Base-by-base conservation (phyloP, 148 eudicot genomes). In the Heliosperma pusillum region DNA sequence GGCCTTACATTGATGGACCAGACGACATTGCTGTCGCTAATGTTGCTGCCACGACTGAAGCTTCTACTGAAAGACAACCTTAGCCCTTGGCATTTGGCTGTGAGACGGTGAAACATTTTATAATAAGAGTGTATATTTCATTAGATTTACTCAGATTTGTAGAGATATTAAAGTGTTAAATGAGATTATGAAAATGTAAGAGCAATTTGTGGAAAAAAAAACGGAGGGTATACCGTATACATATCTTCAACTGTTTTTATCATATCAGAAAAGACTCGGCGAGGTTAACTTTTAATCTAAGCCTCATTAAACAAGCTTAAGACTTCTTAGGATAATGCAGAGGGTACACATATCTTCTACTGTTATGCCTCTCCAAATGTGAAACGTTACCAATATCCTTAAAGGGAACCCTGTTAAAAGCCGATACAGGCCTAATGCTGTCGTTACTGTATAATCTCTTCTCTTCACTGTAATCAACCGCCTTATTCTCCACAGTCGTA, bases 351-450 rank as follows among this genome's bases (percentile, higher is more conserved):
- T 83, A 82, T 71, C 83, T 78, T 79, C 82, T 81, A 44, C 87
- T 80, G 63, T 78, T 86, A 58, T 86, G 91, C 82, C 79, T 90
- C 69, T 68, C 77, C 62, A 85, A 74, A 3, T 93, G 88, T 12
- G 90, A 86, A 40, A 81, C 58, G 67, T 92, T 96, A 57, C 89
- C 89, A 58, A 96, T 82, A 44, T 92, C 87, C 72, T 76, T 81
- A 40, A 96, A 87, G 13, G 99, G 90, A 16, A 79, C 69, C 60
- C 94, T 86, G 71, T 75, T 83, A 16, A 60, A 50, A 70, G 60
- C 69, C 19, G 77, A 82, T 60, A 27, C 58, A 67, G 66, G 26
- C 21, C 33, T 75, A 61, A 65, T 78, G 69, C 70, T 78, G 61
- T 62, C 72, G 62, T 71, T 60, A 40, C 67, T 74, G 50, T 84